Conservation (phyloP, 176 grass and related monocot species). For the Canna indica region DNA sequence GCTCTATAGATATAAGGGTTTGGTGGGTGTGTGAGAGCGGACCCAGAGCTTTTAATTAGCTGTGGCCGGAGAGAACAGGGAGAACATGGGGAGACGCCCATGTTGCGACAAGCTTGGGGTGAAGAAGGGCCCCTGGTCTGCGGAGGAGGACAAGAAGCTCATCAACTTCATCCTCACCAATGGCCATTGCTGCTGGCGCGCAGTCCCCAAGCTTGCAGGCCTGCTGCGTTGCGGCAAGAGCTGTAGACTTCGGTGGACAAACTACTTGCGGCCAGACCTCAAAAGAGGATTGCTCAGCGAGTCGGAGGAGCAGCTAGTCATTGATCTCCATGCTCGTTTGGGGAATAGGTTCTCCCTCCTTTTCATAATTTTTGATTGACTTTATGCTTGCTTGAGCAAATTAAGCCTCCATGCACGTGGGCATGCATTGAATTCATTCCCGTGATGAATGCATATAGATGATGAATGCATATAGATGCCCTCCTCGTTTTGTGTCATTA, state of each 20-base stretch:
- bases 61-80: not conserved
- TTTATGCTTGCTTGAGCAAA: not conserved
- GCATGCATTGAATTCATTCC: too few relatives aligned
- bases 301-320: slow-evolving; percentile 6
- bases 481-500: too few relatives aligned
- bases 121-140: slow-evolving; percentile 18
- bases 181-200: slow-evolving; percentile 17
- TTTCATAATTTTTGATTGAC: not conserved
- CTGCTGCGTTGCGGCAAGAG: slow-evolving; percentile 24
- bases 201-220: slow-evolving; percentile 20
- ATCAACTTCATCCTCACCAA: slow-evolving; percentile 18
- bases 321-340: slow-evolving; percentile 19
- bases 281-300: slow-evolving; percentile 15
- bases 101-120: slow-evolving; percentile 17
- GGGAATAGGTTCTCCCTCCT: slow-evolving; percentile 13
- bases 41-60: not conserved
- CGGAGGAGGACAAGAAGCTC: slow-evolving; percentile 16
- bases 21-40: not conserved
- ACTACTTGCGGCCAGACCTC: slow-evolving; percentile 23
- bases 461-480: too few relatives aligned
- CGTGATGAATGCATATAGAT: too few relatives aligned
- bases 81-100: slow-evolving; percentile 10
- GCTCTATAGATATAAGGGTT: not conserved
- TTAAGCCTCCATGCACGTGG: too few relatives aligned
- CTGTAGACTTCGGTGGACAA: slow-evolving; percentile 20